Percentiles rank a stretch among this genome's conserved stretches.
Conservation (phyloP, 768 basidiomycete species). For the Leccinum truebloodii region DNA sequence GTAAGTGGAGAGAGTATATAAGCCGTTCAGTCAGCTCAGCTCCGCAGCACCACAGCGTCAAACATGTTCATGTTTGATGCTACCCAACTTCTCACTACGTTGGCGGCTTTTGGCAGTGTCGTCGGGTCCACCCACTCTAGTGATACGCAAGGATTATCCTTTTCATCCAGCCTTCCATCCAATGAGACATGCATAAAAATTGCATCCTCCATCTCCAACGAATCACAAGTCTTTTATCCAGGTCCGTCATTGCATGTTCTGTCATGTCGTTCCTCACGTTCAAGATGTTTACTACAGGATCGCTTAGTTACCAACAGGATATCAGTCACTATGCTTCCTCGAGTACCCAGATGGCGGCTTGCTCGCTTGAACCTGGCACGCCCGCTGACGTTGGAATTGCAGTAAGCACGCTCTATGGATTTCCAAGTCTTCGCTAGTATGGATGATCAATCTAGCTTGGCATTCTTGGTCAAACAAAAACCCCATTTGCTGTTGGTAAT, state of each 20-base stretch:
- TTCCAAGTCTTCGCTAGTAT: too few relatives aligned
- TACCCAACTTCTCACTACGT: neutral
- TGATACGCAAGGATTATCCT: neutral
- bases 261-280: too few relatives aligned
- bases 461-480: neutral
- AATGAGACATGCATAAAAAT: conserved; percentile 4
- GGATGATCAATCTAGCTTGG: neutral
- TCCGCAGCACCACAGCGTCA: neutral
- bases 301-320: conserved; percentile 39
- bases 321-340: conserved; percentile 23
- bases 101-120: neutral
- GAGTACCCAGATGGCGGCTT: neutral
- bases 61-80: conserved; percentile 13
- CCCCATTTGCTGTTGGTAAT: neutral
- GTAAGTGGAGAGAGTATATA: neutral
- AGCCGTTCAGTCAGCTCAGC: neutral
- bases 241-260: too few relatives aligned
- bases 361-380: neutral
- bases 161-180: neutral
- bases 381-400: neutral
- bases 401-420: neutral
- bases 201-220: conserved; percentile 2
- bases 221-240: conserved; percentile 4
- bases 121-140: neutral
- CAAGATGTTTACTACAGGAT: conserved; percentile 3